Evolutionary conservation across 768 basidiomycete genomes (phyloP).

Genomic region (Ramaria sp.): DNA sequence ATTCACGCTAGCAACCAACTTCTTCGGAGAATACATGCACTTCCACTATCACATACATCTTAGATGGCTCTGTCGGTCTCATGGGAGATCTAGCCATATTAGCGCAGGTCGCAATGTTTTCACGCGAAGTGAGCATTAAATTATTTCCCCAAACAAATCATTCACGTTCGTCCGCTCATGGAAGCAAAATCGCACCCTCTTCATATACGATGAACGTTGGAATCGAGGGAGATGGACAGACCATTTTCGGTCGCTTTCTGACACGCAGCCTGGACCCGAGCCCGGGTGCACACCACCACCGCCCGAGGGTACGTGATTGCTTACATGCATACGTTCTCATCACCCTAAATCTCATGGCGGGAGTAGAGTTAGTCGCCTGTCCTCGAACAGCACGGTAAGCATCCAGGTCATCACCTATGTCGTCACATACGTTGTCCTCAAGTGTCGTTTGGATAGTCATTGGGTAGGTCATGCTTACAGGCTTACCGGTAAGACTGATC

Average conservation of each 20-base stretch:
- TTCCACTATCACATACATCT: slow-evolving; percentile 62
- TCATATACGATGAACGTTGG: slow-evolving; percentile 64
- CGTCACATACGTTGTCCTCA: too few species aligned
- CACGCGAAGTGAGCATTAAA: slow-evolving; percentile 41
- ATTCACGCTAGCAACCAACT: slow-evolving; percentile 15
- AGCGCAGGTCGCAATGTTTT: slow-evolving; percentile 56
- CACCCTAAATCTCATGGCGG: neutral
- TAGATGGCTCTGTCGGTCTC: slow-evolving; percentile 58
- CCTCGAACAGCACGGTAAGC: slow-evolving; percentile 54
- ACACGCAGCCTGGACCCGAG: slow-evolving; percentile 49
- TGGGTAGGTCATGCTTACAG: slow-evolving; percentile 33
- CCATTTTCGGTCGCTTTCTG: slow-evolving; percentile 45
- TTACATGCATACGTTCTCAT: neutral
- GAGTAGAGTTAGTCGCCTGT: slow-evolving; percentile 58
- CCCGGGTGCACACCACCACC: slow-evolving; percentile 53
- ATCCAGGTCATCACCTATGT: neutral
- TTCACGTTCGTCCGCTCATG: neutral
- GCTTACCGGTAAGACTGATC: neutral
- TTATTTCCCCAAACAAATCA: neutral
- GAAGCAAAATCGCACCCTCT: slow-evolving; percentile 53
- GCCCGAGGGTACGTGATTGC: slow-evolving; percentile 36
- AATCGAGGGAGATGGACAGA: slow-evolving; percentile 67
- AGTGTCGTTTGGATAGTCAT: slow-evolving; percentile 37
- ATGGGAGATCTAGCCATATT: slow-evolving; percentile 53
- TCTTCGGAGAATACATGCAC: slow-evolving; percentile 25